Base-by-base conservation (phyloP, 371 early-diverging fungal species). In the Dichotomocladium elegans region DNA sequence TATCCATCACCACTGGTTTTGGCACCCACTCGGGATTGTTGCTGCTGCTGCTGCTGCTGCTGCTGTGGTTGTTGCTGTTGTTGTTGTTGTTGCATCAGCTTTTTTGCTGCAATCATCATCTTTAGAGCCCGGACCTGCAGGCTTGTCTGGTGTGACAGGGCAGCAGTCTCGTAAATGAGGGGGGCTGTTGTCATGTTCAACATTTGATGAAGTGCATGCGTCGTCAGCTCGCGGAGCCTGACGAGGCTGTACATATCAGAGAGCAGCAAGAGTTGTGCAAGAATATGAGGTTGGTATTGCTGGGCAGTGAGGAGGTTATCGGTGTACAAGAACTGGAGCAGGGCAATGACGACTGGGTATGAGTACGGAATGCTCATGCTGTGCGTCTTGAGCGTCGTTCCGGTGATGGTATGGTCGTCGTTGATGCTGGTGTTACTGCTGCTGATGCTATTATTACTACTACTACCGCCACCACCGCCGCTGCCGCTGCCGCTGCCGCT, bases 241-340 rank as follows among this genome's bases (percentile, higher is more conserved):
- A 77, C 68, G 25, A 86, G 53, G 24, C 68, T 63, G 59, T 82
- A 82, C 49, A 70, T 60, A 41, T 75, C 79, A 4, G 84, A 72
- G 12, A 81, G 29, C 2, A 70, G 66, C 26, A 85, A 47, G 0
- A 85, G 55, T 30, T 82, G 83, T 28, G 78, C 73, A 14, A 85
- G 63, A 11, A 80, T 76, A 51, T 70, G 70, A 7, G 74, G 45
- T 37, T 67, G 57, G 47, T 71, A 70, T 53, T 68, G 70, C 58
- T 78, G 72, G 37, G 79, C 54, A 4, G 81, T 78, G 30, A 72
- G 60, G 6, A 85, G 61, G 37, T 76, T 72, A 55, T 77, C 82
- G 1, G 86, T 85, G 58, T 85, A 82, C 49, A 82, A 54, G 41
- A 73, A 85, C 45, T 82, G 83, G 8, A 82, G 64, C 24, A 85